Base-by-base conservation (phyloP, 2,329 filamentous ascomycete species). In the Fusarium sp. region DNA sequence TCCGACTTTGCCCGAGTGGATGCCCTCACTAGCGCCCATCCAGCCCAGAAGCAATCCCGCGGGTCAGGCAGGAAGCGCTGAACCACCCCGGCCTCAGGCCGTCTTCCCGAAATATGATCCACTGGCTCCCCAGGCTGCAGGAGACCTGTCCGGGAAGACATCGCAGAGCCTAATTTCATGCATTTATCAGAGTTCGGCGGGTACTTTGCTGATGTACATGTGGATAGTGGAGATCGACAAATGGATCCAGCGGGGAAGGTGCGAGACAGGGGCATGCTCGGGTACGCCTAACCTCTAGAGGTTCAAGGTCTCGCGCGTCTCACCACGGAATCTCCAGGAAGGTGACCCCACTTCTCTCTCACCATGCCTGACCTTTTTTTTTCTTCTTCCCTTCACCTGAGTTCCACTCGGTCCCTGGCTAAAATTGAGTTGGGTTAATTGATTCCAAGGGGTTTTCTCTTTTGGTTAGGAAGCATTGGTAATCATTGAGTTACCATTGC, bases 281-380 rank as follows among this genome's bases (percentile, higher is more conserved):
- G 76, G 75, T 76, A 68, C 76, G 75, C 76, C 76, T 77, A 77
- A 78, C 76, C 76, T 77, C 76, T 78, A 78, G 73, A 75, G 76
- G 76, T 76, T 77, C 76, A 70, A 77, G 76, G 76, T 78, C 70
- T 77, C 69, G 52, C 66, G 63, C 61, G 75, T 71, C 73, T 76
- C 75, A 77, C 75, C 75, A 75, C 70, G 70, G 72, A 73, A 77
- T 73, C 69, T 74, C 63, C 51, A 72, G 67, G 72, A 72, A 74
- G 59, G 56, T 66, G 56, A 59, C 54, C 44, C 58, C 69, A 72
- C 68, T 55, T 52, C 41, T 38, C 63, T 28, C 69, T 71, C 66
- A 70, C 68, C 49, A 69, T 69, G 58, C 54, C 55, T 63, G 51
- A 74, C 70, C 52, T 67, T 57, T 57, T 60, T 54, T 47, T 51